A percentile compares a stretch with the other conserved stretches of the same genome.
Conservation (phyloP, 371 early-diverging fungal genomes). For the Mortierella sp. region DNA sequence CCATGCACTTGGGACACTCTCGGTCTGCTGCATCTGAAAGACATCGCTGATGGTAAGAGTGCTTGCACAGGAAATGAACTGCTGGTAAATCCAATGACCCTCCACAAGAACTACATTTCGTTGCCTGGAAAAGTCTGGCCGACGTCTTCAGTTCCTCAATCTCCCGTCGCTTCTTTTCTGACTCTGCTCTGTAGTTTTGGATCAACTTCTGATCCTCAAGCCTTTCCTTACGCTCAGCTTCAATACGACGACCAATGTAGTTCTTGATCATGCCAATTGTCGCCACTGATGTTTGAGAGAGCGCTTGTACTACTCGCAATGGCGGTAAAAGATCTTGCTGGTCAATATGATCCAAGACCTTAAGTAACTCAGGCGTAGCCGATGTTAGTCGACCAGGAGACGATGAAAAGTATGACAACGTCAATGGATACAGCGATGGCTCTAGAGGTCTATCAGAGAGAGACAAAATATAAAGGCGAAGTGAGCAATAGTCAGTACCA, state of each 20-base stretch:
- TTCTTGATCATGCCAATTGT: conserved; percentile 88
- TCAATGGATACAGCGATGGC: conserved; percentile 84
- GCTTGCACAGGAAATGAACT: conserved; percentile 93
- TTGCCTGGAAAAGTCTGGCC: conserved; percentile 87
- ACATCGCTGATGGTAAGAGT: conserved; percentile 93
- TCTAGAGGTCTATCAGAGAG: conserved; percentile 67
- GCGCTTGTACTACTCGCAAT: conserved; percentile 87
- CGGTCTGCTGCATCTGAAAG: conserved; percentile 78
- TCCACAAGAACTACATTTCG: conserved; percentile 87
- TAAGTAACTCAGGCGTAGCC: conserved; percentile 67
- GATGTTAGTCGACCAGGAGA: conserved; percentile 61
- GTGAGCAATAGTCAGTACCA: background rate
- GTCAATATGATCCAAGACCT: conserved; percentile 88
- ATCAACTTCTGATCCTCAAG: conserved; percentile 76
- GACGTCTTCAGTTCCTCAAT: conserved; percentile 84
- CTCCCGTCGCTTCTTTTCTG: conserved; percentile 78
- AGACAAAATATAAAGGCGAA: background rate
- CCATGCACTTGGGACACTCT: conserved; percentile 91
- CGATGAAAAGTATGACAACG: conserved; percentile 87
- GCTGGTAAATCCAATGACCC: conserved; percentile 90
- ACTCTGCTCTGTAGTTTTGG: conserved; percentile 83
- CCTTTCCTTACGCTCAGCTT: conserved; percentile 75
- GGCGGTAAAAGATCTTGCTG: conserved; percentile 88
- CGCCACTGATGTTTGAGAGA: conserved; percentile 85
- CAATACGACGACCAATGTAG: conserved; percentile 83